Conservation (phyloP, 139 green algal species). For the Closterium sp. region DNA sequence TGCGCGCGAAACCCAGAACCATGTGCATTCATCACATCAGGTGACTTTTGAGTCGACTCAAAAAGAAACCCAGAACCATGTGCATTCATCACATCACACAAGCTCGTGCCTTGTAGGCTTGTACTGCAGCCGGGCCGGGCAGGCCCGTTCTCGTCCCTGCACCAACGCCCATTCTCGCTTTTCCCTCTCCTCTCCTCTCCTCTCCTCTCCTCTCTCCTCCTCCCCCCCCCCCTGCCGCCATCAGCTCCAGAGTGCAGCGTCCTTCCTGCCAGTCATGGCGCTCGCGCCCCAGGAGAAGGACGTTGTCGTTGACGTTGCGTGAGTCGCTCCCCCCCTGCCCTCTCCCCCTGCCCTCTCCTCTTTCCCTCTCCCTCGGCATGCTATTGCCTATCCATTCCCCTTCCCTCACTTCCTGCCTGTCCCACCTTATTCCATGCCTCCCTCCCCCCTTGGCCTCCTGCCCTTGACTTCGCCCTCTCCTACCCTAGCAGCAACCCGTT, state of each 20-base stretch:
- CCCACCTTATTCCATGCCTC: no score
- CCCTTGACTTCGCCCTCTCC: not conserved
- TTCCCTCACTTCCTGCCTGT: no score
- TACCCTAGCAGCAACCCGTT: not conserved
- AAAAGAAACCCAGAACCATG: no score
- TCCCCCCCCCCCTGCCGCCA: not conserved
- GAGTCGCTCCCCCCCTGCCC: not conserved
- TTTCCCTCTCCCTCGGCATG: not conserved
- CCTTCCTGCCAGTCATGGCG: conserved; percentile 97
- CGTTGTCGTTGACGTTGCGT: conserved; percentile 89
- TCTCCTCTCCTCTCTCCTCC: not conserved
- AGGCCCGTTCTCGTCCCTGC: not conserved
- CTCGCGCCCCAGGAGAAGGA: conserved; percentile 81
- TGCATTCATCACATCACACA: no score
- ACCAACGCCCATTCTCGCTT: not conserved
- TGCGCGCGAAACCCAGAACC: no score
- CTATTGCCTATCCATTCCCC: no score
- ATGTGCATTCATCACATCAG: no score
- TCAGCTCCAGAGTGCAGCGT: conserved; percentile 67
- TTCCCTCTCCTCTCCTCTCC: not conserved
- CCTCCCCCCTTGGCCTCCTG: not conserved
- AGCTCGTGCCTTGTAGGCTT: no score
- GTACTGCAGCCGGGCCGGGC: no score
- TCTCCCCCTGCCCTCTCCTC: not conserved
- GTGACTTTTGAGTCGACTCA: no score